phyloP scores from a whole-genome alignment of 2,329 filamentous ascomycete genomes.

The Beauveria brongniartii region DNA sequence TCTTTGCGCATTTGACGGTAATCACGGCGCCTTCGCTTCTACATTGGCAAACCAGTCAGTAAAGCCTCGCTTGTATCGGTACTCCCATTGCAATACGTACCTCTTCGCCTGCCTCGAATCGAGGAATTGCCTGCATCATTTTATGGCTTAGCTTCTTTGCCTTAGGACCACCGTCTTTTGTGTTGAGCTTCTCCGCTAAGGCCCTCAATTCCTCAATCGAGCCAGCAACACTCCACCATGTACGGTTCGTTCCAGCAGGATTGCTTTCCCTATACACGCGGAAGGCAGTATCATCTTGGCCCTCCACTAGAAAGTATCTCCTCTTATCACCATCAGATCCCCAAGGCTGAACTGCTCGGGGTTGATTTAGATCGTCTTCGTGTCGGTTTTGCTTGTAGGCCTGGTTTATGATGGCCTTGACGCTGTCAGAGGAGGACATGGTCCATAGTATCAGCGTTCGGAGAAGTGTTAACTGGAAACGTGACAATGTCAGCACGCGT shows the following conservation, averaged over 20 bases:
- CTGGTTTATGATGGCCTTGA: slow-evolving; percentile 75
- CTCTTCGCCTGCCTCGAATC: slow-evolving; percentile 90
- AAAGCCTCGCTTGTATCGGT: not conserved
- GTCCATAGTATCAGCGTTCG: slow-evolving; percentile 82
- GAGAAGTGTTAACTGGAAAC: slow-evolving; percentile 65
- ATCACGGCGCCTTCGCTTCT: slow-evolving; percentile 90
- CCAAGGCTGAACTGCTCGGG: slow-evolving; percentile 85
- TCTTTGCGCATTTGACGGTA: slow-evolving; percentile 82
- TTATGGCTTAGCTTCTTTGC: slow-evolving; percentile 70
- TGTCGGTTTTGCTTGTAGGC: slow-evolving; percentile 84
- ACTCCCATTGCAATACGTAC: slow-evolving; percentile 36
- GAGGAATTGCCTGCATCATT: slow-evolving; percentile 71
- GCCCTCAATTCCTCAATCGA: slow-evolving; percentile 76
- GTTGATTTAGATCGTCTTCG: slow-evolving; percentile 72
- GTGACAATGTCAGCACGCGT: slow-evolving; percentile 11
- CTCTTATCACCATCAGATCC: slow-evolving; percentile 83
- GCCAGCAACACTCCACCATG: slow-evolving; percentile 91
- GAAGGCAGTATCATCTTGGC: slow-evolving; percentile 88
- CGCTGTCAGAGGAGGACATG: slow-evolving; percentile 74
- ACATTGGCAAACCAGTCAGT: slow-evolving; percentile 14
- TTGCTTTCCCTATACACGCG: slow-evolving; percentile 92
- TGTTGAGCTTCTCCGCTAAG: slow-evolving; percentile 68
- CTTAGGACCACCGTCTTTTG: slow-evolving; percentile 70
- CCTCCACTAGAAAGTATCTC: slow-evolving; percentile 89
- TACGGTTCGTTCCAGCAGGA: slow-evolving; percentile 62